phyloP scores from a whole-genome alignment of 2,329 filamentous ascomycete species.

The Fusarium solani-melongenae region DNA sequence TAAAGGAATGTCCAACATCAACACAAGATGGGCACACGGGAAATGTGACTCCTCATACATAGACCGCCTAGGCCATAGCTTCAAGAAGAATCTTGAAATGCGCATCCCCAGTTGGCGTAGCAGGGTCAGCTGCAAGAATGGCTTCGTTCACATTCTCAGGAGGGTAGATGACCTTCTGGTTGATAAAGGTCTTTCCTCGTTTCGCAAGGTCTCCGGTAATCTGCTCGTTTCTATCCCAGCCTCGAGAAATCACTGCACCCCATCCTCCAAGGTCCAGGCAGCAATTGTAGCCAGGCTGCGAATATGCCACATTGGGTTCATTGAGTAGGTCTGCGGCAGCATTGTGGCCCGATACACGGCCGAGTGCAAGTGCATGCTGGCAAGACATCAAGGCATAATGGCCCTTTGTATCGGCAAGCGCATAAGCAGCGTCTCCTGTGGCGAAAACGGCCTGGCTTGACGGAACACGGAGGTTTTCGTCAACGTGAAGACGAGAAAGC shows the following conservation, averaged over 20 bases:
- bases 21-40: neutral
- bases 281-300: slow-evolving; percentile 45
- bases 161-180: slow-evolving; percentile 30
- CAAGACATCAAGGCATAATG: slow-evolving; percentile 51
- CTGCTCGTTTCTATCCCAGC: slow-evolving; percentile 47
- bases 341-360: slow-evolving; percentile 49
- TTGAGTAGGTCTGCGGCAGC: slow-evolving; percentile 49
- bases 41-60: neutral
- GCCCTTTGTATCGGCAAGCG: slow-evolving; percentile 35
- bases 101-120: neutral
- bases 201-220: slow-evolving; percentile 46
- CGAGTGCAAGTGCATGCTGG: slow-evolving; percentile 51
- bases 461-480: slow-evolving; percentile 12
- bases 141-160: neutral
- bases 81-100: neutral
- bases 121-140: neutral
- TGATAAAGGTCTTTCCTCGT: slow-evolving; percentile 48
- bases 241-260: slow-evolving; percentile 44
- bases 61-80: neutral
- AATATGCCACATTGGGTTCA: slow-evolving; percentile 39
- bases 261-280: slow-evolving; percentile 52
- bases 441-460: slow-evolving; percentile 4
- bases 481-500: slow-evolving; percentile 6
- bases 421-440: slow-evolving; percentile 50
- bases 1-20: neutral